These are phyloP conservation scores for Acarospora socialis DNA, from an alignment of 2,329 filamentous ascomycete species.

Conservation along the genomic window DNA sequence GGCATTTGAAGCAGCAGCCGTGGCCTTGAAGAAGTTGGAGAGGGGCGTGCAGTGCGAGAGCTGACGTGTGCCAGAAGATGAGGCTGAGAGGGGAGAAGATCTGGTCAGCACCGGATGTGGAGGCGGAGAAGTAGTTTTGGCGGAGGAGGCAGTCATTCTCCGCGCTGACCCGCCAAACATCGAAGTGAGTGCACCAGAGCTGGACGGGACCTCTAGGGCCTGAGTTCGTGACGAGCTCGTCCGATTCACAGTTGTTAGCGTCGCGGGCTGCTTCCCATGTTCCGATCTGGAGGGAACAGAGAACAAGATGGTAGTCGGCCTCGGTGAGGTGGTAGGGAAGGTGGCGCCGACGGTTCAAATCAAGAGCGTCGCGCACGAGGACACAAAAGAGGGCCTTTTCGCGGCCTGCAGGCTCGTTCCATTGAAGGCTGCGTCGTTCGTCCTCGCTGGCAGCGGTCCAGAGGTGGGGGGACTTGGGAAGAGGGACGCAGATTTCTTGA, in stretches of 20 bases:
- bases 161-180: slow-evolving; percentile 2
- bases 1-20: slow-evolving; percentile 6
- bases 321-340: slow-evolving; percentile 4
- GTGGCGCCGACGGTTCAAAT: neutral
- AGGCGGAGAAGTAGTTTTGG: slow-evolving; percentile 3
- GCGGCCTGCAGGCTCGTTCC: slow-evolving; percentile 5
- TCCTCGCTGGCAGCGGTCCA: slow-evolving; percentile 5
- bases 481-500: slow-evolving; percentile 5
- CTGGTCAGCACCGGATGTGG: slow-evolving; percentile 3
- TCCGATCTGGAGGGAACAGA: slow-evolving; percentile 4
- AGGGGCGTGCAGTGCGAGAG: slow-evolving; percentile 2
- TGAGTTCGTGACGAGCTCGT: slow-evolving; percentile 1
- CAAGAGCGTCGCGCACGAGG: slow-evolving; percentile 4
- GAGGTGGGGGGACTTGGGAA: slow-evolving; percentile 2
- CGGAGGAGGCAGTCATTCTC: slow-evolving; percentile 4
- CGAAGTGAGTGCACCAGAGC: slow-evolving; percentile 1
- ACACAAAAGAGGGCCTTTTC: slow-evolving; percentile 5
- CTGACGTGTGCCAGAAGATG: slow-evolving; percentile 4
- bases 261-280: slow-evolving; percentile 5
- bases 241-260: slow-evolving; percentile 4
- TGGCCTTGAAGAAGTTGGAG: slow-evolving; percentile 5
- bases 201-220: neutral
- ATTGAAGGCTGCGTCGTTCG: slow-evolving; percentile 5
- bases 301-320: slow-evolving; percentile 5
- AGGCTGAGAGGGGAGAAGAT: slow-evolving; percentile 1